These are phyloP conservation scores for Musa itinerans DNA, from an alignment of 176 grass and related monocot genomes.

Conservation along the genomic window DNA sequence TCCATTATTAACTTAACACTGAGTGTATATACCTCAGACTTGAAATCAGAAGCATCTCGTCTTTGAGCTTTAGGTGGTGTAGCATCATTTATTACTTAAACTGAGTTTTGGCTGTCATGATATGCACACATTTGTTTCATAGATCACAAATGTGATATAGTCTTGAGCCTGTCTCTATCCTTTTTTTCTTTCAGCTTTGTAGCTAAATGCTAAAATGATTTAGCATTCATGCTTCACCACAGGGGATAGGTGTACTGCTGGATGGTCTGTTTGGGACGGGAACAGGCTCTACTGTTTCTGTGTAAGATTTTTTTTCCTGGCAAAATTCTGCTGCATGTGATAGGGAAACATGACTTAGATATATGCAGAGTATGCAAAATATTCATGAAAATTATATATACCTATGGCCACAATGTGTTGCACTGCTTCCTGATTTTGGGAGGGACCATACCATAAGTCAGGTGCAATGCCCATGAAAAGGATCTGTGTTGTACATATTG, in stretches of 20 bases:
- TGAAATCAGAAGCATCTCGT: no score
- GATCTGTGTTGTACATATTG: neutral
- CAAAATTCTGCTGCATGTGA: neutral
- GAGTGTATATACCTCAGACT: no score
- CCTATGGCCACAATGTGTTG: neutral
- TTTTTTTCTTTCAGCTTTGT: neutral
- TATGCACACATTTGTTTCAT: neutral
- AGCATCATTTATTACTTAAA: no score
- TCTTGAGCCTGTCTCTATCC: neutral
- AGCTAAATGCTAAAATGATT: neutral
- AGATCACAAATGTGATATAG: neutral
- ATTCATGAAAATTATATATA: neutral
- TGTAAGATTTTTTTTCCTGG: slow-evolving; percentile 30
- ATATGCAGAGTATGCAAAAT: neutral
- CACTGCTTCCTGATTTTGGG: neutral
- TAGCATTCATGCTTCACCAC: slow-evolving; percentile 2
- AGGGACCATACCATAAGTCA: neutral
- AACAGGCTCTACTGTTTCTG: slow-evolving; percentile 47
- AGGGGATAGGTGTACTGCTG: slow-evolving; percentile 41
- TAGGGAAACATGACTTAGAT: neutral
- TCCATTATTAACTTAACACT: no score
- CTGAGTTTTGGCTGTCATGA: neutral
- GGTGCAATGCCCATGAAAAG: neutral
- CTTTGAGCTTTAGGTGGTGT: no score
- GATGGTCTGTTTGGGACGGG: slow-evolving; percentile 42